Percentiles rank a stretch among this genome's conserved stretches.
Conservation (phyloP, 2,329 filamentous ascomycete genomes). For the Alternaria novae-zelandiae region DNA sequence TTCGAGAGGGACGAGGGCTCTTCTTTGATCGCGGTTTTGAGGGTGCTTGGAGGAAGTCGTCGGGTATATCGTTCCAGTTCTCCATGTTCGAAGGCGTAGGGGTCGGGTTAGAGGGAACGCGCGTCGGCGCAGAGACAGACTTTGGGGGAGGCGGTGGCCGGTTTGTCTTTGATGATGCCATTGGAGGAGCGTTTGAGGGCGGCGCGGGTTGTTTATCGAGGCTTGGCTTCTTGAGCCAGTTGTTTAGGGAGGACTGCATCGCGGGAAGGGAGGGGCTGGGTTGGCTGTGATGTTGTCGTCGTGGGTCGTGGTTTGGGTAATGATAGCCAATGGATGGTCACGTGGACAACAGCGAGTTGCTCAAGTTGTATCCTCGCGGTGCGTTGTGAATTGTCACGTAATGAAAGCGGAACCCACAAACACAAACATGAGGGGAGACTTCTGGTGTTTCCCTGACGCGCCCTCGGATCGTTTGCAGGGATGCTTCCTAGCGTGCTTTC, state of each 20-base stretch:
- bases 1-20: slow-evolving; percentile 29
- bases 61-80: slow-evolving; percentile 39
- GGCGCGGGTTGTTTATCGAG: slow-evolving; percentile 33
- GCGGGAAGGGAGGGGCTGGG: slow-evolving; percentile 1
- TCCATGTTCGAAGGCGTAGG: slow-evolving; percentile 25
- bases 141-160: slow-evolving; percentile 30
- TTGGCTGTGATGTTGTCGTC: not conserved
- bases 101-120: slow-evolving; percentile 22
- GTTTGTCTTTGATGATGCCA: slow-evolving; percentile 2
- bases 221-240: slow-evolving; percentile 57
- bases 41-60: slow-evolving; percentile 33
- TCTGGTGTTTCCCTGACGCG: slow-evolving; percentile 21
- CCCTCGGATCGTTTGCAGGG: slow-evolving; percentile 22
- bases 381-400: not conserved
- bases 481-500: slow-evolving; percentile 26
- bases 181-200: slow-evolving; percentile 9
- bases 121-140: slow-evolving; percentile 23
- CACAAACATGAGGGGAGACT: slow-evolving; percentile 5
- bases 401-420: not conserved
- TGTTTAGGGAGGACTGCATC: slow-evolving; percentile 55
- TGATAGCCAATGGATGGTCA: not conserved
- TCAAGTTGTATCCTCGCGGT: not conserved
- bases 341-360: not conserved
- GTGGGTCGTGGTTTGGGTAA: not conserved
- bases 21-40: slow-evolving; percentile 33